Evolutionary conservation across 2,329 filamentous ascomycete species (phyloP).

Genomic region (Talaromyces amestolkiae): DNA sequence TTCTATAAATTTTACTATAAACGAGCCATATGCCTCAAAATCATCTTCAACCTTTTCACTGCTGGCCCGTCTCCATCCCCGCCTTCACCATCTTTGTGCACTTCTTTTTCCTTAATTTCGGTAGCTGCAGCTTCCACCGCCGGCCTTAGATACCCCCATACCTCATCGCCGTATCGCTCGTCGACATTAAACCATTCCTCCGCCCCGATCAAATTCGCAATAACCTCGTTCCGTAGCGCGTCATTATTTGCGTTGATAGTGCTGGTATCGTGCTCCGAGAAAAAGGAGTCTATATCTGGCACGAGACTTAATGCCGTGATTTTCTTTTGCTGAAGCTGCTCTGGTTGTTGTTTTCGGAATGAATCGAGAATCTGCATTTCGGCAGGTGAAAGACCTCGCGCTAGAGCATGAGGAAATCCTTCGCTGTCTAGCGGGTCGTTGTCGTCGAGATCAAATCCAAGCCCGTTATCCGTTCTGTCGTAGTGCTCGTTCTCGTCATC

Average conservation of each 20-base stretch:
- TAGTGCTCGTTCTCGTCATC: not conserved
- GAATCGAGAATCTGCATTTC: slow-evolving; percentile 35
- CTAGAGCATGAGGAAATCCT: not conserved
- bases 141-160: slow-evolving; percentile 64
- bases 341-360: slow-evolving; percentile 26
- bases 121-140: slow-evolving; percentile 56
- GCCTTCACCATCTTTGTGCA: not conserved
- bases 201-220: slow-evolving; percentile 32
- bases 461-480: too few relatives aligned
- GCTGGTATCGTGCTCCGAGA: slow-evolving; percentile 23
- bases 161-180: slow-evolving; percentile 54
- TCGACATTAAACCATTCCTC: slow-evolving; percentile 36
- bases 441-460: slow-evolving; percentile 13
- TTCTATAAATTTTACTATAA: not conserved
- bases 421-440: slow-evolving; percentile 23
- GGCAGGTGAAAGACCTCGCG: slow-evolving; percentile 25
- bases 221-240: slow-evolving; percentile 31
- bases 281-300: slow-evolving; percentile 34
- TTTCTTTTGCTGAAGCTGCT: not conserved
- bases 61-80: slow-evolving; percentile 32
- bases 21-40: slow-evolving; percentile 36
- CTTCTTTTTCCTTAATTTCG: slow-evolving; percentile 50
- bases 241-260: not conserved
- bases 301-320: slow-evolving; percentile 34
- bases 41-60: slow-evolving; percentile 39